These are phyloP conservation scores for Teunomyces tritomae DNA, from an alignment of 805 yeast genomes.

Conservation along the genomic window DNA sequence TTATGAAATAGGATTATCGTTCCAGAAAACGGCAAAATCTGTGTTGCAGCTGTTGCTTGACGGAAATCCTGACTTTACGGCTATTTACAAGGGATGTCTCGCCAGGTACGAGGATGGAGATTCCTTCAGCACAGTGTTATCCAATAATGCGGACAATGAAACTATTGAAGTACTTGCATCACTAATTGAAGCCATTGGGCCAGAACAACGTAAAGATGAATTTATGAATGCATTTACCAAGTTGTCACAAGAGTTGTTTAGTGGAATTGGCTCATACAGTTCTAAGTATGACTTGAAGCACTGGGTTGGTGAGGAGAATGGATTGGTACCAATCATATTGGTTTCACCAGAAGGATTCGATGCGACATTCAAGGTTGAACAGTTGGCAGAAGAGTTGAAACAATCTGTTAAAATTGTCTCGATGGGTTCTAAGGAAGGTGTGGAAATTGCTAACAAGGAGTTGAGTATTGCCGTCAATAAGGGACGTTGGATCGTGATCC, in stretches of 20 bases:
- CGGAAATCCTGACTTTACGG: constrained; percentile 19
- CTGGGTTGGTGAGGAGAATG: constrained; percentile 20
- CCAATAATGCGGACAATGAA: constrained; percentile 16
- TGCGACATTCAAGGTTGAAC: constrained; percentile 53
- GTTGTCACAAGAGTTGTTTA: constrained; percentile 21
- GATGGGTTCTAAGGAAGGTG: constrained; percentile 73
- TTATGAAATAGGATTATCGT: constrained; percentile 23
- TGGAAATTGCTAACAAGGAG: constrained; percentile 53
- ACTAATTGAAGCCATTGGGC: constrained; percentile 10
- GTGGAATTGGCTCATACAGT: constrained; percentile 26
- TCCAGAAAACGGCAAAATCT: constrained; percentile 12
- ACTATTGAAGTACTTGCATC: constrained; percentile 13
- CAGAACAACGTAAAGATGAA: constrained; percentile 2
- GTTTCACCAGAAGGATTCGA: constrained; percentile 65
- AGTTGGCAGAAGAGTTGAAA: constrained; percentile 33
- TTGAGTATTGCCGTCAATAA: constrained; percentile 42
- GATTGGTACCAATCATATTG: constrained; percentile 44
- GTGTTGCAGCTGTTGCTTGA: constrained; percentile 1
- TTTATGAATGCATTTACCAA: constrained; percentile 16
- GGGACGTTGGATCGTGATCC: constrained; percentile 73
- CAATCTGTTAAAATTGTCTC: constrained; percentile 47
- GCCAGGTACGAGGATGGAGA: constrained; percentile 8
- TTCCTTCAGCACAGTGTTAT: constrained; percentile 7
- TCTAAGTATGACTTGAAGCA: constrained; percentile 32
- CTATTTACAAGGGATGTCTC: constrained; percentile 7